Evolutionary conservation across 768 basidiomycete species (phyloP).

Genomic region (Hydnomerulius pinastri): DNA sequence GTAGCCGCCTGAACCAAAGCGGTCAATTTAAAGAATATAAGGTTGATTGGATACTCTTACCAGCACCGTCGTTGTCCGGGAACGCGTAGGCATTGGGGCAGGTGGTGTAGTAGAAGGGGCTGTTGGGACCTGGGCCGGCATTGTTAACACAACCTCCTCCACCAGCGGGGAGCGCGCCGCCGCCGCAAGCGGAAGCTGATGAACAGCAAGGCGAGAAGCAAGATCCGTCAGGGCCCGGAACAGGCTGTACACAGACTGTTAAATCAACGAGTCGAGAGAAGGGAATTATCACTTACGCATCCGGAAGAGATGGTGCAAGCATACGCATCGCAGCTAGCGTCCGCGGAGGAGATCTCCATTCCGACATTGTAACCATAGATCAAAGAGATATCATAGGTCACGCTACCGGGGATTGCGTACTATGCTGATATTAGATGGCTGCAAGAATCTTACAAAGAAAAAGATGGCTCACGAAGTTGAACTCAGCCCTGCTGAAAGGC

Average conservation of each 20-base stretch:
- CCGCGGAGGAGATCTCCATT: slow-evolving; percentile 34
- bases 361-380: slow-evolving; percentile 37
- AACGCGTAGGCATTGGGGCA: slow-evolving; percentile 36
- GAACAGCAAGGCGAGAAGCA: slow-evolving; percentile 34
- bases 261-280: not conserved
- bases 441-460: not conserved
- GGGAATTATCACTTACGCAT: slow-evolving; percentile 22
- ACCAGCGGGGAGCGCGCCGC: slow-evolving; percentile 28
- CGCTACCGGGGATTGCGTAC: slow-evolving; percentile 25
- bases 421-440: not conserved
- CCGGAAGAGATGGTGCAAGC: slow-evolving; percentile 33
- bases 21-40: not conserved
- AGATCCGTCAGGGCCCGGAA: slow-evolving; percentile 25
- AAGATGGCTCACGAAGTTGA: slow-evolving; percentile 29
- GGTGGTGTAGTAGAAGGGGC: slow-evolving; percentile 27
- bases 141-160: slow-evolving; percentile 32
- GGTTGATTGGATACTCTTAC: slow-evolving; percentile 12
- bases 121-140: slow-evolving; percentile 32
- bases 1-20: slow-evolving; percentile 20
- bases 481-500: slow-evolving; percentile 36
- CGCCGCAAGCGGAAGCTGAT: slow-evolving; percentile 25
- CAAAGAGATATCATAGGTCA: slow-evolving; percentile 36
- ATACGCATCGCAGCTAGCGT: slow-evolving; percentile 26
- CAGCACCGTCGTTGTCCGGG: slow-evolving; percentile 34
- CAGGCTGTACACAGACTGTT: slow-evolving; percentile 22